phyloP scores from a whole-genome alignment of 257 asterid species.

The Galeopsis tetrahit region DNA sequence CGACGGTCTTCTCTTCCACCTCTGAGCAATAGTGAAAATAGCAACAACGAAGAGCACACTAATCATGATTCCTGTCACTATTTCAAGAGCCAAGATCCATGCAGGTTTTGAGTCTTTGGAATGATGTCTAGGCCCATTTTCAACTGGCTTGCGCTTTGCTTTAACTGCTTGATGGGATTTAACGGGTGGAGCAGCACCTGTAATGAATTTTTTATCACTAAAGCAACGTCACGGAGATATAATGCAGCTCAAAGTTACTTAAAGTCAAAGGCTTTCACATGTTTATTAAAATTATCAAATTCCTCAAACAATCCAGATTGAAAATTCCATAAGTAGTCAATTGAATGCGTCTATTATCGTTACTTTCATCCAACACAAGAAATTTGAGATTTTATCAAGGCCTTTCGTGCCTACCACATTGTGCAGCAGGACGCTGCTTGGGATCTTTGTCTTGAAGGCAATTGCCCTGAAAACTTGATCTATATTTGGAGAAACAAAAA shows the following conservation, averaged over 20 bases:
- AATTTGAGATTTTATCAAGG: slow-evolving; percentile 7
- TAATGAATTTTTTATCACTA: slow-evolving; percentile 15
- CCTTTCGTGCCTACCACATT: slow-evolving; percentile 46
- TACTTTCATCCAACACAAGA: not conserved
- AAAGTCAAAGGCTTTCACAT: not conserved
- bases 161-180: slow-evolving; percentile 48
- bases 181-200: slow-evolving; percentile 49
- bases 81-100: slow-evolving; percentile 83
- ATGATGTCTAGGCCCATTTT: slow-evolving; percentile 51
- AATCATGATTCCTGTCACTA: slow-evolving; percentile 74
- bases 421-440: slow-evolving; percentile 54
- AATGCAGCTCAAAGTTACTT: not conserved
- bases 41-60: slow-evolving; percentile 66
- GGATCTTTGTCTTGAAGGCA: slow-evolving; percentile 61
- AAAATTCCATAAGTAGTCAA: slow-evolving; percentile 4
- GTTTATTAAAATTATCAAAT: not conserved
- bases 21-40: slow-evolving; percentile 59
- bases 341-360: not conserved
- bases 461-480: slow-evolving; percentile 61
- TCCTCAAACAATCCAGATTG: slow-evolving; percentile 2
- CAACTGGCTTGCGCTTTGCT: slow-evolving; percentile 49
- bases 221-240: slow-evolving; percentile 4
- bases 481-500: slow-evolving; percentile 29
- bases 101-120: slow-evolving; percentile 61
- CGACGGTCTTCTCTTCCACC: slow-evolving; percentile 68